Conservation (phyloP, 1,284 basidiomycete genomes). For the Cutaneotrichosporon cavernicola region DNA sequence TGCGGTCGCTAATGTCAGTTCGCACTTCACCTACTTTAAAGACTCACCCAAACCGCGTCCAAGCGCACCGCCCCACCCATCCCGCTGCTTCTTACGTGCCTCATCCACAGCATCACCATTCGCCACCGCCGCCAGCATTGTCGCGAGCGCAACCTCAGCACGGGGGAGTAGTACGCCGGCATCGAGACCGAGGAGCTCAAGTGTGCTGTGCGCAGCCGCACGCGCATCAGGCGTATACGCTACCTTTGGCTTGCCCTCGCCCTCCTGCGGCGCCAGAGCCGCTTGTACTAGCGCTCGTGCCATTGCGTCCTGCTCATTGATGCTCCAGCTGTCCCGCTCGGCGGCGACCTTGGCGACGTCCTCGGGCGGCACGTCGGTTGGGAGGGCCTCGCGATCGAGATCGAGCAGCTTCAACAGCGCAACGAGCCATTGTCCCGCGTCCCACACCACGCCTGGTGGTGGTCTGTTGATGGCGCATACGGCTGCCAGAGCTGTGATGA, state of each 20-base stretch:
- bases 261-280: constrained; percentile 32
- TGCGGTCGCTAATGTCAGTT: constrained; percentile 51
- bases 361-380: constrained; percentile 31
- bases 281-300: constrained; percentile 42
- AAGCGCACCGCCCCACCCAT: constrained; percentile 55
- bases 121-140: constrained; percentile 52
- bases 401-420: constrained; percentile 42
- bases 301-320: constrained; percentile 32
- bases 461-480: constrained; percentile 35
- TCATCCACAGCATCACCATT: constrained; percentile 43
- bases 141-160: constrained; percentile 50
- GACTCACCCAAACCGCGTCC: constrained; percentile 50
- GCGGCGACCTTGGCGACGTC: constrained; percentile 34
- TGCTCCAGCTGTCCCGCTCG: constrained; percentile 34
- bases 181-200: constrained; percentile 46
- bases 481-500: constrained; percentile 43
- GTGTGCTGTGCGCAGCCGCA: constrained; percentile 44
- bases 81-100: constrained; percentile 47
- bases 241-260: constrained; percentile 22
- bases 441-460: constrained; percentile 17
- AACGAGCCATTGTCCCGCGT: constrained; percentile 35
- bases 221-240: constrained; percentile 52
- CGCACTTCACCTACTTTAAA: too few relatives aligned
- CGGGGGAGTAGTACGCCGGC: constrained; percentile 37
- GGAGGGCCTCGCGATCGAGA: constrained; percentile 38